These are phyloP conservation scores for Ceratobasidium sp. DNA, from an alignment of 1,284 basidiomycete species.

Conservation along the genomic window DNA sequence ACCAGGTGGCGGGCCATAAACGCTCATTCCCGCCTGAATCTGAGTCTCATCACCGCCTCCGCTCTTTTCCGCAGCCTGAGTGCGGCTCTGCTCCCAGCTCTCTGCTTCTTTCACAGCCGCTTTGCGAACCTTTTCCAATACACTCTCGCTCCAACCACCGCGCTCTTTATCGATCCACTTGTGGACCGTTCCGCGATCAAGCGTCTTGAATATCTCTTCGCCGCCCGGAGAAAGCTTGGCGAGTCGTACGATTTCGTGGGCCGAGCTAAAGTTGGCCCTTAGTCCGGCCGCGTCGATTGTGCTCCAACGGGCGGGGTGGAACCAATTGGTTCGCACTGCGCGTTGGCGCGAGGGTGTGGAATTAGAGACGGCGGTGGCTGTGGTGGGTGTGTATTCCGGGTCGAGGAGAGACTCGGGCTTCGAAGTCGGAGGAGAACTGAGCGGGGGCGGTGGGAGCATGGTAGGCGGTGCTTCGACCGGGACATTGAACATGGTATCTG, in stretches of 20 bases:
- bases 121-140: conserved; percentile 37
- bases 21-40: background rate
- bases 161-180: conserved; percentile 39
- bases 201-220: conserved; percentile 35
- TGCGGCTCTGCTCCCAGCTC: conserved; percentile 18
- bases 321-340: conserved; percentile 37
- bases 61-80: background rate
- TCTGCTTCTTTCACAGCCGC: conserved; percentile 36
- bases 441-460: conserved; percentile 31
- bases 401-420: background rate
- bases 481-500: conserved; percentile 26
- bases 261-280: conserved; percentile 36
- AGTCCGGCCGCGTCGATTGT: conserved; percentile 36
- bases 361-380: background rate
- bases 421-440: background rate
- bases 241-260: conserved; percentile 33
- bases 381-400: background rate
- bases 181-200: conserved; percentile 36
- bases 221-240: conserved; percentile 37
- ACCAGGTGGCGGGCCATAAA: background rate
- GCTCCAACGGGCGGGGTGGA: conserved; percentile 36
- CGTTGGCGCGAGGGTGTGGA: conserved; percentile 28
- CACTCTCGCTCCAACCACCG: conserved; percentile 30
- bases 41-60: background rate
- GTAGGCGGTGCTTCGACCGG: conserved; percentile 21